Percentiles rank a stretch among this genome's conserved stretches.
These are phyloP conservation scores for Closterium sp. DNA, from an alignment of 139 green algal genomes.

Conservation along the genomic window DNA sequence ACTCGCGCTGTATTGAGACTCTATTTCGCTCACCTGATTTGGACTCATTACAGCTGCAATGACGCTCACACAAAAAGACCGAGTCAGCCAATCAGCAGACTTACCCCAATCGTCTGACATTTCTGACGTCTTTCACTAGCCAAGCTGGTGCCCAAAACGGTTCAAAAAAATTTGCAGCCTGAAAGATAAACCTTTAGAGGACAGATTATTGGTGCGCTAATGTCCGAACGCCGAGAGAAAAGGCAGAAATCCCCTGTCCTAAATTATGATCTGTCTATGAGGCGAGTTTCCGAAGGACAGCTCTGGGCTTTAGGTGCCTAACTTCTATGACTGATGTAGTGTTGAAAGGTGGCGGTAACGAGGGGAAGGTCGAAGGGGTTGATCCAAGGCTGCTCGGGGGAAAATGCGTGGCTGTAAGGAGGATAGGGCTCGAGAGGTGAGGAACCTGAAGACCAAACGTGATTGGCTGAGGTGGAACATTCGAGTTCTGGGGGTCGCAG, in stretches of 20 bases:
- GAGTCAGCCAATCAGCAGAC: neutral
- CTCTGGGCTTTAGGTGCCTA: neutral
- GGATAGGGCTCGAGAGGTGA: neutral
- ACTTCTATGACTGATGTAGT: neutral
- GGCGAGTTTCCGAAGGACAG: neutral
- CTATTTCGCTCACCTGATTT: no score
- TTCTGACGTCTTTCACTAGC: neutral
- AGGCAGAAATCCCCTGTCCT: neutral
- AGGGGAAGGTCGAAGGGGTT: neutral
- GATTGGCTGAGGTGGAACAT: neutral
- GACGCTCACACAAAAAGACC: no score
- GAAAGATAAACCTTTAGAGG: neutral
- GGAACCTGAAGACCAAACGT: neutral
- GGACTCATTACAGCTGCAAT: no score
- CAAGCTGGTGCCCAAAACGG: neutral
- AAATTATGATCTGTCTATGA: neutral
- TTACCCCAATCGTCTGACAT: neutral
- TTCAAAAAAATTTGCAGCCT: neutral
- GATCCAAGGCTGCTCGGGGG: neutral
- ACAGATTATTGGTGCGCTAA: neutral
- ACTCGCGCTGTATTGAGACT: no score
- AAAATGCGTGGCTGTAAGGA: neutral
- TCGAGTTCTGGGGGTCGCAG: neutral
- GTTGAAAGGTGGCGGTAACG: neutral
- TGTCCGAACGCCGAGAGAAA: neutral